Base-by-base conservation (phyloP, 1,284 basidiomycete genomes). In the Boletellus sp. region DNA sequence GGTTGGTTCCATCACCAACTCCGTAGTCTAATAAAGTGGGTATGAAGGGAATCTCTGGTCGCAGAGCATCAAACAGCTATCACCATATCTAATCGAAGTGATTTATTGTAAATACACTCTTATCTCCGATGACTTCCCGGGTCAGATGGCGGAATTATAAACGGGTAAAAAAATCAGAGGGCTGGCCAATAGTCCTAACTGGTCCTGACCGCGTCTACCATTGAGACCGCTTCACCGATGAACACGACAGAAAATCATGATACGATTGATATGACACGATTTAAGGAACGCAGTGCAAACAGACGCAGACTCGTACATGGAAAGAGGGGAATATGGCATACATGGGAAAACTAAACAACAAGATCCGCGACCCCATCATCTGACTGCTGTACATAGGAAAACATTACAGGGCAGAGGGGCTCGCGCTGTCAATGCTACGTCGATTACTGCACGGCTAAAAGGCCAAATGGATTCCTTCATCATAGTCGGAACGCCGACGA, bases 381-480 rank as follows among this genome's bases (percentile, higher is more conserved):
- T 18, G 15, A 46, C 19, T 18, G 22, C 8, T 16, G 16, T 6
- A 7, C 13, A 13, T 35, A 16, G 33, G 12, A 35, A 5, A 28
- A 35, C 21, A 43, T 49, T 52, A 59, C n/a, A 15, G 37, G 28
- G 12, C 15, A 16, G 49, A 22, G 19, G 53, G 55, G 19, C 18
- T 4, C 8, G 5, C 28, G 8, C 8, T 28, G 28, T 28, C 28
- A 28, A 11, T 7, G 28, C 28, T 28, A 7, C 28, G 28, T 11
- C 16, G 11, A 18, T 63, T 50, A 24, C n/a, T 44, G 47, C 70
- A 71, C 30, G 63, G 56, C 48, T 80, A 78, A 42, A 75, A 71
- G 49, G 72, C 70, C 53, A 80, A 66, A 50, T 69, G 68, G 44
- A 78, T 72, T 42, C 71, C 70, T 60, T 81, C 79, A 51, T 77